These are phyloP conservation scores for Melampsora americana DNA, from an alignment of 1,284 basidiomycete genomes.

Conservation along the genomic window DNA sequence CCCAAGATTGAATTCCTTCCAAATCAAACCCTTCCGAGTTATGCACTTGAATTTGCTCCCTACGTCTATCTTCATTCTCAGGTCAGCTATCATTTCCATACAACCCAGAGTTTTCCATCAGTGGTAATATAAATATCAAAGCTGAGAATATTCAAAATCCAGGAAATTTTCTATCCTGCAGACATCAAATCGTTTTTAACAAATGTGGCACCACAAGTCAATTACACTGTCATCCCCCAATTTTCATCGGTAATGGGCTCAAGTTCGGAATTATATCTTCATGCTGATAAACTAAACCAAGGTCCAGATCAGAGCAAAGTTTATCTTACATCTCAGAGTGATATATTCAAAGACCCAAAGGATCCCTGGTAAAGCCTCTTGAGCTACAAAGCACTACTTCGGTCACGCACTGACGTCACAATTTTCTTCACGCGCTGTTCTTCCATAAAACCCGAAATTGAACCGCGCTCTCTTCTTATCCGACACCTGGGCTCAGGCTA, in stretches of 20 bases:
- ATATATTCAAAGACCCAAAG: conserved; percentile 18
- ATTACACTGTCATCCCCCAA: not conserved
- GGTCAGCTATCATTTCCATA: no score
- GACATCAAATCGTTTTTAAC: conserved; percentile 9
- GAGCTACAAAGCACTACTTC: not conserved
- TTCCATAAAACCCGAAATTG: not conserved
- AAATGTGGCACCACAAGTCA: conserved; percentile 19
- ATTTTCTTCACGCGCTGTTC: no score
- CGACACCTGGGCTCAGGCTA: not conserved
- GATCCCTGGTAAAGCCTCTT: not conserved
- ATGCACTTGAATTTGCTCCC: conserved; percentile 23
- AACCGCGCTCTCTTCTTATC: not conserved
- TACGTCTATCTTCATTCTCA: conserved; percentile 35
- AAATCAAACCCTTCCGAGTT: conserved; percentile 25
- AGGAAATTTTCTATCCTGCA: conserved; percentile 23
- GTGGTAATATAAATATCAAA: no score
- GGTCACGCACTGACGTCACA: not conserved
- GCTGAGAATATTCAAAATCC: no score
- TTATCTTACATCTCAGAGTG: conserved; percentile 13
- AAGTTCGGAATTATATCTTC: not conserved
- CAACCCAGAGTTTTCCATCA: no score
- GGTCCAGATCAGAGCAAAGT: not conserved
- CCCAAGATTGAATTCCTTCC: conserved; percentile 9
- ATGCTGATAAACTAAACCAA: not conserved
- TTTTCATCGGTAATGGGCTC: not conserved